Base-by-base conservation (phyloP, 1,284 basidiomycete genomes). In the Puccinia novopanici region DNA sequence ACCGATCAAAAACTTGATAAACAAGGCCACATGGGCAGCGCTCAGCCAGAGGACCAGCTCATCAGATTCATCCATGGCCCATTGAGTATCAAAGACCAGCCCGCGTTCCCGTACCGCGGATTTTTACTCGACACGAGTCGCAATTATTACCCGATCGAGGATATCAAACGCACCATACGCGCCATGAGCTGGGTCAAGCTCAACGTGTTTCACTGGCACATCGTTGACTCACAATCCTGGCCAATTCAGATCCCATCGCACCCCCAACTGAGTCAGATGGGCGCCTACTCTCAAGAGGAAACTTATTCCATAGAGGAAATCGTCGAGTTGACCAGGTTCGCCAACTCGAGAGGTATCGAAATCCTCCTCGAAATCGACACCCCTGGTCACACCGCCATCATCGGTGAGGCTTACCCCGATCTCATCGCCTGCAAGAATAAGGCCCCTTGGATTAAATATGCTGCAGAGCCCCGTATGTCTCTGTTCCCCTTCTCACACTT, bases 161-260 rank as follows among this genome's bases (percentile, higher is more conserved):
- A 92, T 83, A 89, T 95, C 84, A 88, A 91, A 80, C 89, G 91
- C 45, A 92, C 91, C 9, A 85, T 97, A 24, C 91, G 94, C 82
- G 90, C 92, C 0, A 94, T 95, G 93, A 91, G 91, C 81, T 90
- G 90, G 89, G 91, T 92, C 83, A 97, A 97, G 88, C 90, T 93
- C 75, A 84, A 87, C 81, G 76, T 81, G 80, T 76, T 80, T 78
- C 81, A 81, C 55, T 82, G 81, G 74, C 83, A 83, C 61, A 80
- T 79, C 10, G 77, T 79, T 48, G 87, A 88, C 79, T 85, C 86
- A 27, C 87, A 88, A 76, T 91, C 90, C 81, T 82, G 52, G 80
- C 80, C 81, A 0, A 83, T 86, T 22, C 52, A 89, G 45, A 86
- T 93, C 45, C 88, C 90, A 4, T 89, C 88, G 9, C 91, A 89